Percentiles rank a stretch among this genome's conserved stretches.
phyloP scores from a whole-genome alignment of 805 yeast species.

The Barnettozyma botsteinii region DNA sequence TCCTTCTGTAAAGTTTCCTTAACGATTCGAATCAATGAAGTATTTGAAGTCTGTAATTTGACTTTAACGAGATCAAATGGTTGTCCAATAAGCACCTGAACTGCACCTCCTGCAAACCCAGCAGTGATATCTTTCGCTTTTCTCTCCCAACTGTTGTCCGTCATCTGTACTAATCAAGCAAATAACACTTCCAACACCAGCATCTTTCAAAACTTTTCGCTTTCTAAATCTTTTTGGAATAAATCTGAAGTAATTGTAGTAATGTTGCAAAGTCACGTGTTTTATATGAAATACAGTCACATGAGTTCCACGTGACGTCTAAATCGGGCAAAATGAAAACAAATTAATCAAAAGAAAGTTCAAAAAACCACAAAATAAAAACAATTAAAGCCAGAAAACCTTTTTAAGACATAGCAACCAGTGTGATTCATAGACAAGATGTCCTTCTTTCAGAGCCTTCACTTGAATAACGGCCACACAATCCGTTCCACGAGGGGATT shows the following conservation, averaged over 20 bases:
- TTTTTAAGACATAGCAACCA: too few relatives aligned
- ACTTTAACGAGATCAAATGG: constrained; percentile 95
- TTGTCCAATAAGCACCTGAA: constrained; percentile 88
- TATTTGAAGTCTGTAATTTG: constrained; percentile 80
- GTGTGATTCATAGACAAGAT: constrained; percentile 10
- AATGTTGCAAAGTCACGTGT: constrained; percentile 11
- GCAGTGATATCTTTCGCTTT: constrained; percentile 57
- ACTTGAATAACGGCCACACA: constrained; percentile 41
- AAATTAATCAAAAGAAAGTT: neutral
- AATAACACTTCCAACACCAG: too few relatives aligned
- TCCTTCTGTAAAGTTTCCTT: constrained; percentile 67
- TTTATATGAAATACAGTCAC: too few relatives aligned
- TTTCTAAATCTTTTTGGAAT: neutral
- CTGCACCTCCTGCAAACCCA: constrained; percentile 94
- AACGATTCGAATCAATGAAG: constrained; percentile 73
- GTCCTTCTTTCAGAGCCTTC: constrained; percentile 31
- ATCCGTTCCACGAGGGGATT: constrained; percentile 42
- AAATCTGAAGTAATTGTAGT: too few relatives aligned
- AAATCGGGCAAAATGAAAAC: neutral
- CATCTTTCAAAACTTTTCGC: too few relatives aligned
- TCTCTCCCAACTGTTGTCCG: constrained; percentile 33
- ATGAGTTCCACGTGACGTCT: neutral
- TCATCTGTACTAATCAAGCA: too few relatives aligned
- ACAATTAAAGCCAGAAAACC: neutral
- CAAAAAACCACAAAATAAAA: constrained; percentile 9